These are phyloP conservation scores for Kandelia obovata DNA, from an alignment of 345 rosid genomes.

Conservation along the genomic window DNA sequence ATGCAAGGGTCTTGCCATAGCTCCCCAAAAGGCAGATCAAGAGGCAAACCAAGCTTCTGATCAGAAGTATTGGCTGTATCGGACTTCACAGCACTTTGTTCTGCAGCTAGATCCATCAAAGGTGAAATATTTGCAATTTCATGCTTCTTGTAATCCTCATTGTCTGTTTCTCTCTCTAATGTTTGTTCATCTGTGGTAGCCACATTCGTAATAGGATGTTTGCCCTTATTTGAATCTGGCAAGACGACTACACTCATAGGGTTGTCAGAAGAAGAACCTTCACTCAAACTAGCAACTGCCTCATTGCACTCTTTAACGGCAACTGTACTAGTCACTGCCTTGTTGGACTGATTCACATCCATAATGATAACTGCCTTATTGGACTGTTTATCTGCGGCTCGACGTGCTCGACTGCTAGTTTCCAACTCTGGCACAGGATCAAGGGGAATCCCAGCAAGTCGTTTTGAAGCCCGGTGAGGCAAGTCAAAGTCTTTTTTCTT, in stretches of 20 bases:
- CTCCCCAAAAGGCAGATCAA: constrained; percentile 64
- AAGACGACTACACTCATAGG: too few relatives aligned
- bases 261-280: constrained; percentile 13
- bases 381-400: constrained; percentile 30
- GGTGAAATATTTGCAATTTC: constrained; percentile 15
- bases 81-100: constrained; percentile 8
- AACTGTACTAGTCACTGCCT: background rate
- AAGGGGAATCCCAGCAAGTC: constrained; percentile 81
- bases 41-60: constrained; percentile 23
- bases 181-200: constrained; percentile 17
- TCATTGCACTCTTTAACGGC: background rate
- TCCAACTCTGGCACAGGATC: constrained; percentile 60
- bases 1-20: constrained; percentile 91
- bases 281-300: constrained; percentile 18
- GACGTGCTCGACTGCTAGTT: constrained; percentile 38
- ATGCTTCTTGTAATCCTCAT: constrained; percentile 13
- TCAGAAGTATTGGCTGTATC: constrained; percentile 20
- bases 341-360: constrained; percentile 32
- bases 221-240: constrained; percentile 16
- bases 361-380: constrained; percentile 34
- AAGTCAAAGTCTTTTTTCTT: constrained; percentile 33
- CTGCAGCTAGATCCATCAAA: constrained; percentile 5
- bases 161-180: constrained; percentile 22
- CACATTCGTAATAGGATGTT: constrained; percentile 19
- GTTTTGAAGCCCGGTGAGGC: constrained; percentile 75